Conservation (phyloP, 768 basidiomycete species). For the Termitomyces sp. region DNA sequence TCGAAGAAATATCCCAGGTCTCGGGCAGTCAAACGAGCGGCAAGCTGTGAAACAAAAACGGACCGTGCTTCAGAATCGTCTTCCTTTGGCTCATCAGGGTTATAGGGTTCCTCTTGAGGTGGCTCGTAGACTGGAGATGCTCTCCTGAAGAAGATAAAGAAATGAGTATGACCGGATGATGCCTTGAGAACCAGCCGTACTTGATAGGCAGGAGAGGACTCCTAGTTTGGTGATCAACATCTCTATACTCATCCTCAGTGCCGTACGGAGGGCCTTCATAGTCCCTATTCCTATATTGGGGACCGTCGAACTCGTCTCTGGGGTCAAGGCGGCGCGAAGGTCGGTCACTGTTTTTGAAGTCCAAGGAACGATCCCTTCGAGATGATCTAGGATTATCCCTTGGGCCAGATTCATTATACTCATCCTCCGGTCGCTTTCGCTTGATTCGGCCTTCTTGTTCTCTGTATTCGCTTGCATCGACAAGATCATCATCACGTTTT, state of each 20-base stretch:
- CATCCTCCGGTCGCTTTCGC: slow-evolving; percentile 57
- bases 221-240: slow-evolving; percentile 27
- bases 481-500: slow-evolving; percentile 60
- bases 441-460: slow-evolving; percentile 57
- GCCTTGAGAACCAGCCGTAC: slow-evolving; percentile 25
- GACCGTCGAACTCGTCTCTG: slow-evolving; percentile 60
- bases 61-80: slow-evolving; percentile 98
- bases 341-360: slow-evolving; percentile 48
- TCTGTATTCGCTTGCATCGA: slow-evolving; percentile 35
- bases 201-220: slow-evolving; percentile 41
- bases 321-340: slow-evolving; percentile 38
- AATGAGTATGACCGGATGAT: slow-evolving; percentile 3
- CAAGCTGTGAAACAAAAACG: slow-evolving; percentile 97
- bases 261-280: slow-evolving; percentile 30
- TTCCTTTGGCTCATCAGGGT: slow-evolving; percentile 85
- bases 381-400: slow-evolving; percentile 45
- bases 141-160: slow-evolving; percentile 39
- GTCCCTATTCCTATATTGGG: slow-evolving; percentile 37
- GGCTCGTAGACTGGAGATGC: slow-evolving; percentile 68
- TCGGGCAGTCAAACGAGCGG: slow-evolving; percentile 92
- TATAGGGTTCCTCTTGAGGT: slow-evolving; percentile 60
- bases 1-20: slow-evolving; percentile 99
- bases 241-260: slow-evolving; percentile 29
- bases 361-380: slow-evolving; percentile 48
- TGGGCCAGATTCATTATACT: slow-evolving; percentile 35